A percentile compares a stretch with the other conserved stretches of the same genome.
These are phyloP conservation scores for Penicillium sp. DNA, from an alignment of 2,329 filamentous ascomycete species.

Conservation along the genomic window DNA sequence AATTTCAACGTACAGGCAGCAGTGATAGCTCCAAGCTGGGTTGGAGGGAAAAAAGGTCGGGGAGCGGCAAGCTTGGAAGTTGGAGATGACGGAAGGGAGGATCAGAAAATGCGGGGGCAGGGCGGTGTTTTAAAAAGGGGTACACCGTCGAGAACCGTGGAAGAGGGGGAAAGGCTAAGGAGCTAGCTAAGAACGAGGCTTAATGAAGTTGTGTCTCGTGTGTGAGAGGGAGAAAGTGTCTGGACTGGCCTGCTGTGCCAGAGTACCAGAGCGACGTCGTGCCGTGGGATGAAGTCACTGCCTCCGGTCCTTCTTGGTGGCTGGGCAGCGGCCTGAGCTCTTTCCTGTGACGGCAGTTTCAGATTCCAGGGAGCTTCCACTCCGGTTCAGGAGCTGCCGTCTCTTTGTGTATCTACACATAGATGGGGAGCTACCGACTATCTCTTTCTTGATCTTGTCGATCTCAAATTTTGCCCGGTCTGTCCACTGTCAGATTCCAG, in stretches of 20 bases:
- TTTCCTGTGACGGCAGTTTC: background rate
- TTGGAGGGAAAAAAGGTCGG: background rate
- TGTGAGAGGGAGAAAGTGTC: slow-evolving; percentile 1
- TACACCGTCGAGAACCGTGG: background rate
- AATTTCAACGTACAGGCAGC: slow-evolving; percentile 3
- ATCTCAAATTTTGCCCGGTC: background rate
- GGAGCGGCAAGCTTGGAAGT: background rate
- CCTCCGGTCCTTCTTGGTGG: background rate
- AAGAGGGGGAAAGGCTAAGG: slow-evolving; percentile 14
- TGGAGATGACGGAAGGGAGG: background rate
- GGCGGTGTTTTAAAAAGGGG: slow-evolving; percentile 12
- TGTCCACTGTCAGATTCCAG: background rate
- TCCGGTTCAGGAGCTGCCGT: background rate
- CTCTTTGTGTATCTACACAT: background rate
- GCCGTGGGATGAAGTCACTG: slow-evolving; percentile 20
- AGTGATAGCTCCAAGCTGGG: background rate
- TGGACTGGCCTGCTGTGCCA: slow-evolving; percentile 5
- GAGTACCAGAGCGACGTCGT: background rate
- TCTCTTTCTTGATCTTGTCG: background rate
- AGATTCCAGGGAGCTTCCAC: background rate
- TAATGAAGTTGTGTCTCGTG: slow-evolving; percentile 17
- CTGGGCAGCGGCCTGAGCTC: slow-evolving; percentile 8
- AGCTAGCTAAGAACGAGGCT: slow-evolving; percentile 13
- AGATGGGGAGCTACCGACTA: background rate
- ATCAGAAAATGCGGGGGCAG: slow-evolving; percentile 12